phyloP scores from a whole-genome alignment of 345 rosid species.

The Salix purpurea region DNA sequence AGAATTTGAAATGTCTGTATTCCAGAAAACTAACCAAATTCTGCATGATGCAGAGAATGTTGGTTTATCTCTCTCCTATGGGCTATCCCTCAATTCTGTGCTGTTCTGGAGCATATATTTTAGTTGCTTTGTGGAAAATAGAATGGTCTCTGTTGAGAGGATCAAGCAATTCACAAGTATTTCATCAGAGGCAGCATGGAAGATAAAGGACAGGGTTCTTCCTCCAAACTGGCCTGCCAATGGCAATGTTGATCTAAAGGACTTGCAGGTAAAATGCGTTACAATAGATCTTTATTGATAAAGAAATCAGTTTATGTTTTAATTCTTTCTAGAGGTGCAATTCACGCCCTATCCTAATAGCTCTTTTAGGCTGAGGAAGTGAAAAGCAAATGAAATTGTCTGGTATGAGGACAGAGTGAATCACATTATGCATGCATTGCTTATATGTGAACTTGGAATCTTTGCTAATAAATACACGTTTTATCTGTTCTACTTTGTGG shows the following conservation, averaged over 20 bases:
- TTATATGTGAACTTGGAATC: not conserved
- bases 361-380: not conserved
- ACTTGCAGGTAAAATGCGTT: conserved; percentile 59
- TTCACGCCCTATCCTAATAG: not conserved
- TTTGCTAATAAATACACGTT: not conserved
- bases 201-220: conserved; percentile 48
- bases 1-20: not conserved
- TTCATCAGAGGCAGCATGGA: conserved; percentile 76
- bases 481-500: not conserved
- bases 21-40: conserved; percentile 2
- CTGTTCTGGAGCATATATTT: conserved; percentile 70
- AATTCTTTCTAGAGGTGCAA: not conserved
- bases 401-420: not conserved
- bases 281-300: not conserved
- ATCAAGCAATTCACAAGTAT: conserved; percentile 82
- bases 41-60: conserved; percentile 56
- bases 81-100: conserved; percentile 75
- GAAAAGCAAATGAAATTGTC: not conserved
- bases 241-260: conserved; percentile 68
- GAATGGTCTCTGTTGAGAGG: conserved; percentile 93
- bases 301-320: not conserved
- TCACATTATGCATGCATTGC: too few relatives aligned
- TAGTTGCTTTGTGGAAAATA: conserved; percentile 89
- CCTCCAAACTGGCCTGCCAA: conserved; percentile 72
- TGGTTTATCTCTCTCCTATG: conserved; percentile 87